Evolutionary conservation across 2,329 filamentous ascomycete species (phyloP).

Genomic region (Fusarium protoensiforme): DNA sequence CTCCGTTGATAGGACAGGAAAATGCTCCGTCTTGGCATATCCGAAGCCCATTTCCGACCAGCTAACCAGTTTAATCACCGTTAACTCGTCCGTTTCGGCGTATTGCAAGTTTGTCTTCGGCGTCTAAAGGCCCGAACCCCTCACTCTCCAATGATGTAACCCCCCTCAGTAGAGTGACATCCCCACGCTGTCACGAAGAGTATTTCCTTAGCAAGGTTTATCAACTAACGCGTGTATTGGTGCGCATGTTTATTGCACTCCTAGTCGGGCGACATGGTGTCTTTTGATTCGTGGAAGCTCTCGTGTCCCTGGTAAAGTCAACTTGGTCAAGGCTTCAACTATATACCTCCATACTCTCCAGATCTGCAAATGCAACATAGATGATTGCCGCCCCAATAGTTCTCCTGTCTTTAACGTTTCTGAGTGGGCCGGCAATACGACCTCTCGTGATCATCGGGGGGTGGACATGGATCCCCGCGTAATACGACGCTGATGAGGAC

Average conservation of each 20-base stretch:
- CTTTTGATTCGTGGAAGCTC: conserved; percentile 24
- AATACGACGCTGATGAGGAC: background rate
- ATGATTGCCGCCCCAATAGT: conserved; percentile 23
- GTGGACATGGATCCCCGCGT: background rate
- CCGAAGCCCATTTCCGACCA: background rate
- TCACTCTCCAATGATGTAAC: background rate
- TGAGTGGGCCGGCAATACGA: background rate
- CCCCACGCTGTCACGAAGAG: background rate
- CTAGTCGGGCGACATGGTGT: background rate
- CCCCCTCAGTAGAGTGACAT: background rate
- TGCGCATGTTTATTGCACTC: conserved; percentile 1
- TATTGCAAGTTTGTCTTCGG: background rate
- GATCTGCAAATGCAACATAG: conserved; percentile 28
- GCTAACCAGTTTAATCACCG: background rate
- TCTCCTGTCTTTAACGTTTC: background rate
- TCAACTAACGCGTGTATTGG: conserved; percentile 10
- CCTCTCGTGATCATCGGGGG: background rate
- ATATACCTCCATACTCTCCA: conserved; percentile 3
- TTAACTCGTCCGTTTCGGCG: background rate
- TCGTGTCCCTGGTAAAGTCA: background rate
- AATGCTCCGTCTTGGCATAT: background rate
- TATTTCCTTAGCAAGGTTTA: background rate
- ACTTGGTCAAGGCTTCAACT: conserved; percentile 2
- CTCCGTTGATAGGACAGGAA: background rate
- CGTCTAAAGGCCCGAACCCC: background rate